phyloP scores from a whole-genome alignment of 1,139 yeast genomes.

The Hanseniaspora sp. region DNA sequence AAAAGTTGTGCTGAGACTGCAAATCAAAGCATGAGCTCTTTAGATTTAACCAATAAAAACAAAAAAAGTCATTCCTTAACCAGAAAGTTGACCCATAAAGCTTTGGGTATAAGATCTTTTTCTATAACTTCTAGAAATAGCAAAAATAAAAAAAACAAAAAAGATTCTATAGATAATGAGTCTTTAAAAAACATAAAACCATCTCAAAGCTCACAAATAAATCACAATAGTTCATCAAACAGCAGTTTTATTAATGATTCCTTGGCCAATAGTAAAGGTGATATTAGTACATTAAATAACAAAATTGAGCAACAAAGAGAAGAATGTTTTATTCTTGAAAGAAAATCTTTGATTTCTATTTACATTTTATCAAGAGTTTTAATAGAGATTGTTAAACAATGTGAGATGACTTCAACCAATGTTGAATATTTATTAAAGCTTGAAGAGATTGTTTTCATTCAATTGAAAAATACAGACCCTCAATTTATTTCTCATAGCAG shows the following conservation, averaged over 20 bases:
- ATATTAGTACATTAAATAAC: slow-evolving; percentile 28
- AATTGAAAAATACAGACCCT: slow-evolving; percentile 80
- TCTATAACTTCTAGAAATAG: slow-evolving; percentile 11
- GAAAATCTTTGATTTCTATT: slow-evolving; percentile 76
- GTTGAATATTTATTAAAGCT: slow-evolving; percentile 72
- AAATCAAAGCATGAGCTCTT: background rate
- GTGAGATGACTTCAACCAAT: slow-evolving; percentile 60
- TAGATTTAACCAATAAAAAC: background rate
- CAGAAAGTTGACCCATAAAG: slow-evolving; percentile 17
- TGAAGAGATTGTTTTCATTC: slow-evolving; percentile 89
- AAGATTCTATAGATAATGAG: background rate
- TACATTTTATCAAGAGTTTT: slow-evolving; percentile 86
- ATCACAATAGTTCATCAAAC: slow-evolving; percentile 15
- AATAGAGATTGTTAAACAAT: slow-evolving; percentile 84
- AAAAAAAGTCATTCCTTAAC: slow-evolving; percentile 18
- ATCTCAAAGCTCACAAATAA: slow-evolving; percentile 25
- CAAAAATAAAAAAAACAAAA: slow-evolving; percentile 3
- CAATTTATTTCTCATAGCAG: slow-evolving; percentile 50
- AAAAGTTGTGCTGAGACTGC: slow-evolving; percentile 4
- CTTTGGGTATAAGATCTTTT: slow-evolving; percentile 13
- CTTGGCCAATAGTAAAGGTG: slow-evolving; percentile 22
- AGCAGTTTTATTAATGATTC: background rate
- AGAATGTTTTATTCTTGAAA: slow-evolving; percentile 70
- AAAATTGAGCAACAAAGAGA: slow-evolving; percentile 51
- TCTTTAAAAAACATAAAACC: slow-evolving; percentile 12